phyloP scores from a whole-genome alignment of 164 flowering plant genomes.

The Buxus sempervirens region DNA sequence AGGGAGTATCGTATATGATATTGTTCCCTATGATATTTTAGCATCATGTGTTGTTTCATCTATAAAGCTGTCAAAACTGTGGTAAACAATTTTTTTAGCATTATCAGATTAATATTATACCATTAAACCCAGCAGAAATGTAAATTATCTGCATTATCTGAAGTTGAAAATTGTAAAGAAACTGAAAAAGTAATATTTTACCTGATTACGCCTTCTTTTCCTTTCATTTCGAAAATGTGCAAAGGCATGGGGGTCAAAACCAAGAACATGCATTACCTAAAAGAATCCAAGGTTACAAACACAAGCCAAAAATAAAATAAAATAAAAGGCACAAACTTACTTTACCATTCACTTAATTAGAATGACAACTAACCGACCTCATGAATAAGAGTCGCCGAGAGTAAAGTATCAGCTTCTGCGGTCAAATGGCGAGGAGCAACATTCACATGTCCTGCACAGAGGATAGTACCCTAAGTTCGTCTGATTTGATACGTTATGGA shows the following conservation, averaged over 20 bases:
- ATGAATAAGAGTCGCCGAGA: slow-evolving; percentile 94
- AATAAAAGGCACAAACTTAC: neutral
- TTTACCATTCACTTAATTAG: neutral
- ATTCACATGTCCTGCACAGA: slow-evolving; percentile 84
- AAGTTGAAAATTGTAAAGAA: neutral
- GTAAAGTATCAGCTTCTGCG: slow-evolving; percentile 95
- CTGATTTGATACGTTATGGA: neutral
- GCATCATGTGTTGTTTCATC: neutral
- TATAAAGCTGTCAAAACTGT: too few species aligned
- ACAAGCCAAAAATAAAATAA: too few species aligned
- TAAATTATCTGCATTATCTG: neutral
- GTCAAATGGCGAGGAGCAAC: slow-evolving; percentile 99
- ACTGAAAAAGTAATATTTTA: slow-evolving; percentile 19
- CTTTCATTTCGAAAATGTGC: slow-evolving; percentile 98
- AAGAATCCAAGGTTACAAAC: slow-evolving; percentile 4
- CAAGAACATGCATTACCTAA: slow-evolving; percentile 99
- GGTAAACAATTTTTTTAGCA: too few species aligned
- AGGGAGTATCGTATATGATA: too few species aligned
- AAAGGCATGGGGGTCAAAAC: slow-evolving; percentile 99
- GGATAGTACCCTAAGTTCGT: neutral
- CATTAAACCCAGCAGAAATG: neutral
- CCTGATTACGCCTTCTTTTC: slow-evolving; percentile 91
- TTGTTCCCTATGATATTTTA: too few species aligned
- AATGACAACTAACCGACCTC: slow-evolving; percentile 55
- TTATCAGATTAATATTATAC: too few species aligned